These are phyloP conservation scores for Ganoderma leucocontextum DNA, from an alignment of 1,284 basidiomycete species.

Conservation along the genomic window DNA sequence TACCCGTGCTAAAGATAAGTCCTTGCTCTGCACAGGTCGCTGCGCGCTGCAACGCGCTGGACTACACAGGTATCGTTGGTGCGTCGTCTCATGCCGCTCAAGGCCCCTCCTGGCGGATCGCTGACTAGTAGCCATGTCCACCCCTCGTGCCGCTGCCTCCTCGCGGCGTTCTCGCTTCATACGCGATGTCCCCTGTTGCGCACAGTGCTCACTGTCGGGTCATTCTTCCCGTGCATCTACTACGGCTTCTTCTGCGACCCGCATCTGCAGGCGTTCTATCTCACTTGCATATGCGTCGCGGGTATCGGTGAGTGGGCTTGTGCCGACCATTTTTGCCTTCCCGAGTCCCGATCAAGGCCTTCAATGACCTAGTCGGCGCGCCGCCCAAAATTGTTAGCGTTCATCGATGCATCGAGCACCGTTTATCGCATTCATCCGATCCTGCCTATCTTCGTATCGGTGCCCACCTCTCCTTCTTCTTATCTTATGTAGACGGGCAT, in stretches of 20 bases:
- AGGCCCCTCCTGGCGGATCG: neutral
- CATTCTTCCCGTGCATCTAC: constrained; percentile 79
- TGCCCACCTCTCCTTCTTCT: neutral
- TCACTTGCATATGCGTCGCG: constrained; percentile 59
- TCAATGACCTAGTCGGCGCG: neutral
- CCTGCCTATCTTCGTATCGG: neutral
- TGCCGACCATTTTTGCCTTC: constrained; percentile 12
- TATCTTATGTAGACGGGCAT: neutral
- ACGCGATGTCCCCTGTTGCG: neutral
- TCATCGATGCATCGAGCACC: neutral
- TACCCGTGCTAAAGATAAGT: neutral
- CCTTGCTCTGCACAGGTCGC: constrained; percentile 35
- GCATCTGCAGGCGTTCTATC: constrained; percentile 59
- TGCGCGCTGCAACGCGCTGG: constrained; percentile 57
- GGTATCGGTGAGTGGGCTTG: constrained; percentile 63
- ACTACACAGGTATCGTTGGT: constrained; percentile 77
- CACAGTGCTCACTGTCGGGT: constrained; percentile 72
- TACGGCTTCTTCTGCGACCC: constrained; percentile 78
- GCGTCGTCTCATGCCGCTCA: constrained; percentile 6
- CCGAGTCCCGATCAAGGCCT: neutral
- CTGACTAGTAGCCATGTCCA: constrained; percentile 4
- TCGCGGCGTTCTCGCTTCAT: neutral
- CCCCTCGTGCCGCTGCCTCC: neutral
- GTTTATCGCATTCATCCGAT: neutral
- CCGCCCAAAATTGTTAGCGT: neutral